These are phyloP conservation scores for Helminthosporium solani DNA, from an alignment of 2,329 filamentous ascomycete species.

Conservation along the genomic window DNA sequence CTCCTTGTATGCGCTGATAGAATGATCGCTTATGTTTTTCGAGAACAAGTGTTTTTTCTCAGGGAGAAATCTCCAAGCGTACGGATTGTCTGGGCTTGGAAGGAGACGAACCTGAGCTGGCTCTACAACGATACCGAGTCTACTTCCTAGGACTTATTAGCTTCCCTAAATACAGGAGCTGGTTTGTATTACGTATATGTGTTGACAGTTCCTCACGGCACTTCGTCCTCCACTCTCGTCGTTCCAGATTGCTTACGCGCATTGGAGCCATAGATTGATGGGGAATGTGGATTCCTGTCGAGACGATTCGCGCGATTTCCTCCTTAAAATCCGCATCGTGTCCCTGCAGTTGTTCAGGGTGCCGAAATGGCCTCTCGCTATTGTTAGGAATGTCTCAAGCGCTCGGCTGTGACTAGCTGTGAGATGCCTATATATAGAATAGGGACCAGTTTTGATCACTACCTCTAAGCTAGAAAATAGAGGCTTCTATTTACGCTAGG, in stretches of 20 bases:
- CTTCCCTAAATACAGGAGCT: constrained; percentile 1
- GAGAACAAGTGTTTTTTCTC: constrained; percentile 8
- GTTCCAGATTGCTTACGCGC: constrained; percentile 1
- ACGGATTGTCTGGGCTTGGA: constrained; percentile 1
- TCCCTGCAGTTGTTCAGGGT: constrained; percentile 1
- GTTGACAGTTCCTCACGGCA: not conserved
- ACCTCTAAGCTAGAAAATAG: constrained; percentile 1
- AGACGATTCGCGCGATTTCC: constrained; percentile 3
- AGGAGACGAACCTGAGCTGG: constrained; percentile 4
- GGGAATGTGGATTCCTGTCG: constrained; percentile 3
- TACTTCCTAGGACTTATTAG: constrained; percentile 5
- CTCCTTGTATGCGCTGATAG: constrained; percentile 10
- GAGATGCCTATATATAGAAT: constrained; percentile 8
- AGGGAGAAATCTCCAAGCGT: constrained; percentile 5
- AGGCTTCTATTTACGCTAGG: constrained; percentile 8
- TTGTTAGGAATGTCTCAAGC: constrained; percentile 1
- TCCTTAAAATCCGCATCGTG: constrained; percentile 3
- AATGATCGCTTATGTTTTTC: constrained; percentile 12
- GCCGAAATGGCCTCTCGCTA: constrained; percentile 1
- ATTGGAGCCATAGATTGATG: constrained; percentile 2
- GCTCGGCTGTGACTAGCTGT: constrained; percentile 1
- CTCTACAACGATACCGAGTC: constrained; percentile 2
- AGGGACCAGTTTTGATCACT: constrained; percentile 6
- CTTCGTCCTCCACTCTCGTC: constrained; percentile 1
- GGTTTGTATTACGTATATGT: constrained; percentile 1